Evolutionary conservation across 176 grass and related monocot species (phyloP).

Genomic region (Chrysopogon serrulatus): DNA sequence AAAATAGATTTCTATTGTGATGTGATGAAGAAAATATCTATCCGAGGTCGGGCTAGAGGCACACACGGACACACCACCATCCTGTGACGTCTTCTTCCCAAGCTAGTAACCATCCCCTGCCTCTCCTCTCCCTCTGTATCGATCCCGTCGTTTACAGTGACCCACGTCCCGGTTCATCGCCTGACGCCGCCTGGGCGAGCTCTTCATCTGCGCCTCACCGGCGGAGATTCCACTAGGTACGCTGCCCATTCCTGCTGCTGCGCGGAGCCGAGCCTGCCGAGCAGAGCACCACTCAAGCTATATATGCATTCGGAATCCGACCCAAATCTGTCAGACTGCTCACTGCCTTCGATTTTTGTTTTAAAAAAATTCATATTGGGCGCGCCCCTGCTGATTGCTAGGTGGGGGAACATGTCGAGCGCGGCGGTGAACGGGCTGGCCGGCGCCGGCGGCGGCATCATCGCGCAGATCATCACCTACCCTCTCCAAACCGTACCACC

Average conservation of each 20-base stretch:
- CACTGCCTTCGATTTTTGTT: background rate
- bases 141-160: background rate
- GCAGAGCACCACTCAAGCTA: background rate
- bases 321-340: background rate
- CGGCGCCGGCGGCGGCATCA: constrained; percentile 79
- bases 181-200: background rate
- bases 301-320: background rate
- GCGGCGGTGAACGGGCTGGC: constrained; percentile 75
- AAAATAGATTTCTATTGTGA: too few species aligned
- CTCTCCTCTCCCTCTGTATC: too few species aligned
- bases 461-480: constrained; percentile 97
- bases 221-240: background rate
- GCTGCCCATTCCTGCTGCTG: background rate
- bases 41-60: too few species aligned
- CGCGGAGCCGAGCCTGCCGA: background rate
- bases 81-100: too few species aligned
- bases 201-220: background rate
- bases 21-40: too few species aligned
- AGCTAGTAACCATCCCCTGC: too few species aligned
- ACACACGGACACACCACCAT: too few species aligned
- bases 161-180: background rate
- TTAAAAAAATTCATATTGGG: background rate
- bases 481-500: constrained; percentile 69
- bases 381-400: background rate
- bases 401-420: constrained; percentile 67